phyloP scores from a whole-genome alignment of 2,329 filamentous ascomycete species.

The Volutella citrinella region DNA sequence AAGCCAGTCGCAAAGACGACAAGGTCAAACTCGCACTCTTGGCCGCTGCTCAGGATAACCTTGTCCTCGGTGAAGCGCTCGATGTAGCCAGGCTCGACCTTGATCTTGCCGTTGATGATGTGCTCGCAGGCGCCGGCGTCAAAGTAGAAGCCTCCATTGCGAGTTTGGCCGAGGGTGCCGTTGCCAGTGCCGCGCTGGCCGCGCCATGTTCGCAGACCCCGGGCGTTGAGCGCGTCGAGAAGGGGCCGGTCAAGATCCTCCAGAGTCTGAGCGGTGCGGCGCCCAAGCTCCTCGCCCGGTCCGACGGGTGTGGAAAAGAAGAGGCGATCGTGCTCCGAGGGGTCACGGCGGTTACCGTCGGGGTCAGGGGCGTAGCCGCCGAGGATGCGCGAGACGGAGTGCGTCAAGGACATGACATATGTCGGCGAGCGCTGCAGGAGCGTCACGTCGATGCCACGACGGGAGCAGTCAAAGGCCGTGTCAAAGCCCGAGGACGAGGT shows the following conservation, averaged over 20 bases:
- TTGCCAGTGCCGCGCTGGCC: conserved; percentile 33
- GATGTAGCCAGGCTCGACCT: conserved; percentile 19
- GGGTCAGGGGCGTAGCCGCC: conserved; percentile 20
- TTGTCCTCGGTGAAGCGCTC: conserved; percentile 29
- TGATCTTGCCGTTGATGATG: conserved; percentile 7
- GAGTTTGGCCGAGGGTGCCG: conserved; percentile 25
- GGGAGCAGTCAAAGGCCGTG: conserved; percentile 8
- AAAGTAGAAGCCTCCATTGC: conserved; percentile 17
- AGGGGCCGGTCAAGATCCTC: conserved; percentile 12
- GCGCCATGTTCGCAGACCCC: conserved; percentile 29
- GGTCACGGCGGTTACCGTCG: conserved; percentile 44
- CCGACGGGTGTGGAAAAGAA: conserved; percentile 54
- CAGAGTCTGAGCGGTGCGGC: conserved; percentile 11
- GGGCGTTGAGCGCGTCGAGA: conserved; percentile 8
- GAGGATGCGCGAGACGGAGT: conserved; percentile 25
- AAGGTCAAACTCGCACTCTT: conserved; percentile 31
- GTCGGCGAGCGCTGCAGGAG: conserved; percentile 23
- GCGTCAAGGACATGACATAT: conserved; percentile 30
- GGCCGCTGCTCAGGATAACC: conserved; percentile 29
- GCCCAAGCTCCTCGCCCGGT: conserved; percentile 36
- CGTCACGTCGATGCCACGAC: conserved; percentile 9
- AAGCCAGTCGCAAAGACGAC: conserved; percentile 49
- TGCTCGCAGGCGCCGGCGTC: conserved; percentile 7
- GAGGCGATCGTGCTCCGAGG: conserved; percentile 49
- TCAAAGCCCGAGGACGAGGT: conserved; percentile 11